Percentiles rank a stretch among this genome's conserved stretches.
Evolutionary conservation across 768 basidiomycete genomes (phyloP).

Genomic region (Trametes maxima): DNA sequence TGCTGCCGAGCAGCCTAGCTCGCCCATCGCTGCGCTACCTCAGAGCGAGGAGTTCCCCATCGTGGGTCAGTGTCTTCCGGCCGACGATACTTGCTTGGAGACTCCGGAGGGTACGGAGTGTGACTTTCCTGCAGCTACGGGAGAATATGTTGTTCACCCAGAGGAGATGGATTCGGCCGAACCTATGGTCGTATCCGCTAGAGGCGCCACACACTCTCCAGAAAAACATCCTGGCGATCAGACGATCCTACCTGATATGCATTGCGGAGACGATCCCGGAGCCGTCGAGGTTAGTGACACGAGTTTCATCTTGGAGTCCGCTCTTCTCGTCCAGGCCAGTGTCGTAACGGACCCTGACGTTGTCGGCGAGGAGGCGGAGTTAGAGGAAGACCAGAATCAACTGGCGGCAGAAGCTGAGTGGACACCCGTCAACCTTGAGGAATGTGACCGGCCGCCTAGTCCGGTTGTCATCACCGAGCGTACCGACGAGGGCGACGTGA

Average conservation of each 20-base stretch:
- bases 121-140: too few species aligned
- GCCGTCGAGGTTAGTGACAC: neutral
- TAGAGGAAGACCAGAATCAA: neutral
- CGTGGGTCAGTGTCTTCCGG: too few species aligned
- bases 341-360: neutral
- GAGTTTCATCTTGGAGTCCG: conserved; percentile 2
- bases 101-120: too few species aligned
- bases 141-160: too few species aligned
- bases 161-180: too few species aligned
- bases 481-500: neutral
- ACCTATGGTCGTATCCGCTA: too few species aligned
- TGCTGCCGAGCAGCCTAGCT: too few species aligned
- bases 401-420: neutral
- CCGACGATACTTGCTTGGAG: too few species aligned
- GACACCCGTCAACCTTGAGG: neutral
- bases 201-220: too few species aligned
- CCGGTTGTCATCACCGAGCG: neutral
- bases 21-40: too few species aligned
- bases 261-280: neutral
- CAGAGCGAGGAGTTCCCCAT: too few species aligned
- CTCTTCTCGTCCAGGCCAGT: neutral
- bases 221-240: neutral
- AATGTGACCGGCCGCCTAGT: neutral
- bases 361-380: neutral
- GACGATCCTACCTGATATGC: too few species aligned